Base-by-base conservation (phyloP, 768 basidiomycete species). In the Termitomyces sp. region DNA sequence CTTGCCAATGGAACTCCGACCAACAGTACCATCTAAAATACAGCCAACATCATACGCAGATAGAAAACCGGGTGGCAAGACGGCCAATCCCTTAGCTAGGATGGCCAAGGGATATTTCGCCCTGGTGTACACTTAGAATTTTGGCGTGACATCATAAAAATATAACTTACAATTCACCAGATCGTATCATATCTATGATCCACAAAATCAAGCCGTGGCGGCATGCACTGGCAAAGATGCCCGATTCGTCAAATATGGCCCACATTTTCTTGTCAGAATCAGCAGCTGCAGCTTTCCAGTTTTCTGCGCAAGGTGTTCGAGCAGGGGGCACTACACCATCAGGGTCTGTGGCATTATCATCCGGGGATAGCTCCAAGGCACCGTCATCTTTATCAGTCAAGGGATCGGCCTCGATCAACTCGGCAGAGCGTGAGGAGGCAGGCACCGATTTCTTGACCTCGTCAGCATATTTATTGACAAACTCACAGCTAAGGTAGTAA, bases 181-280 rank as follows among this genome's bases (percentile, higher is more conserved):
- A 72, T 13, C 49, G 40, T 8, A 74, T 48, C 72, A 76, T 73
- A 54, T 77, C 75, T 1, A 57, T 59, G 0, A 74, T 42, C 44
- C 62, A 63, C 3, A 71, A 50, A 26, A n/a, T n/a, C n/a, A n/a
- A n/a, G n/a, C n/a, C n/a, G n/a, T n/a, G n/a, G n/a, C n/a, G n/a
- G n/a, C n/a, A 71, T 59, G 66, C 66, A 57, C 62, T 55, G 0
- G 70, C 66, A 57, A 79, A 79, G 6, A 76, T 61, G 0, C 79
- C 76, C 0, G 72, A 70, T 64, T 77, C 71, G 1, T 73, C 58
- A 53, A 74, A 80, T 7, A 75, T 61, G 2, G 55, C 63, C 72
- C 70, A 75, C 67, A 70, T 72, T 24, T 57, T 64, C 59, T 72
- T 76, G 45, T 61, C 62, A 37, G 61, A 57, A 22, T 75, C 68